These are phyloP conservation scores for Limnanthes douglasii DNA, from an alignment of 345 rosid species.

Conservation along the genomic window DNA sequence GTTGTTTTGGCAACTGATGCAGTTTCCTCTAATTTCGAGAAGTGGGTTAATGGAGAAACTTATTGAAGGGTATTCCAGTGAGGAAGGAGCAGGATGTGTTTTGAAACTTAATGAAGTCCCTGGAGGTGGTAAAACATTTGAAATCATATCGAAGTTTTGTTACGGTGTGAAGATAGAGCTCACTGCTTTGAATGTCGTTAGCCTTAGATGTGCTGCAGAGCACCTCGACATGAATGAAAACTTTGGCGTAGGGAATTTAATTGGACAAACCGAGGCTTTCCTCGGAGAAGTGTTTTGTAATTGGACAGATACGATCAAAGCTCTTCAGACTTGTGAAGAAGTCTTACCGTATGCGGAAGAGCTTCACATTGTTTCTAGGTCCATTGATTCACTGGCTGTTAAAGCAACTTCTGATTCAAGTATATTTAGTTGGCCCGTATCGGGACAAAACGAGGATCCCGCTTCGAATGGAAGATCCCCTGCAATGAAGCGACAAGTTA, in stretches of 20 bases:
- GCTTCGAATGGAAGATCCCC: constrained; percentile 61
- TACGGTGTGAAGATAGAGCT: constrained; percentile 55
- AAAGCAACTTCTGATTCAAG: constrained; percentile 55
- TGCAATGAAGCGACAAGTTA: constrained; percentile 20
- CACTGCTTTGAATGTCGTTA: constrained; percentile 36
- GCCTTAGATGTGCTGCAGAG: constrained; percentile 66
- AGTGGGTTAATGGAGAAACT: constrained; percentile 43
- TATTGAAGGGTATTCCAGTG: constrained; percentile 24
- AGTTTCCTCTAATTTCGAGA: constrained; percentile 70
- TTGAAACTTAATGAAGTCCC: constrained; percentile 47
- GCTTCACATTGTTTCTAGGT: constrained; percentile 55
- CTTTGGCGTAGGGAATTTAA: constrained; percentile 51
- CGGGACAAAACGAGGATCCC: constrained; percentile 12
- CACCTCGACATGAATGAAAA: constrained; percentile 45
- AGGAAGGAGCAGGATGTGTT: constrained; percentile 23
- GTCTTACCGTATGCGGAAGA: constrained; percentile 46
- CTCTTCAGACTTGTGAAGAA: constrained; percentile 61
- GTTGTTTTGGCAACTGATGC: constrained; percentile 1
- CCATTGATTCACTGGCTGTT: constrained; percentile 50
- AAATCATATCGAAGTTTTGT: constrained; percentile 41
- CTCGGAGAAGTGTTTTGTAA: constrained; percentile 37
- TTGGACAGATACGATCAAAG: constrained; percentile 60
- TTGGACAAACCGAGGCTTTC: constrained; percentile 37
- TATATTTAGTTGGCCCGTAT: constrained; percentile 42
- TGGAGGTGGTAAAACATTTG: constrained; percentile 55